Base-by-base conservation (phyloP, 352 stramenopile genomes). In the Globisporangium apiculatum region DNA sequence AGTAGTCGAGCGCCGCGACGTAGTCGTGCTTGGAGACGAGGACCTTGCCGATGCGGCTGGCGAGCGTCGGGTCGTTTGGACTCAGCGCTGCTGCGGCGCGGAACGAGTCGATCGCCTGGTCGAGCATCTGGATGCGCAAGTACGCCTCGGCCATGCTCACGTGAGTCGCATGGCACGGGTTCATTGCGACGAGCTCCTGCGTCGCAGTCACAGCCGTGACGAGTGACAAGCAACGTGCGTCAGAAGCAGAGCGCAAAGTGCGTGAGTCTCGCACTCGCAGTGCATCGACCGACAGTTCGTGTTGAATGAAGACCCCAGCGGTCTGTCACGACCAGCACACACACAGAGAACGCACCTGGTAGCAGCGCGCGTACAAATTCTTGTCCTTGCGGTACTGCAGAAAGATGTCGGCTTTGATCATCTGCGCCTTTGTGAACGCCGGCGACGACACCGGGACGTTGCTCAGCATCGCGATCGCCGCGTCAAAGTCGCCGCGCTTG, bases 1-100 rank as follows among this genome's bases (percentile, higher is more conserved):
- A 98, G 74, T 98, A 98, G 36, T 97, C 88, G 7, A 97, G 80
- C 24, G 94, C 93, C 57, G 94, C 87, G 53, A 88, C 60, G 66
- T 97, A 98, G 71, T 98, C 89, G 65, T 98, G 94, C 57, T 94
- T 98, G 37, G 87, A 80, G 57, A 97, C 86, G 18, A 98, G 73
- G 12, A 96, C 89, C 37, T 87, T 83, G 40, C 91, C 94, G 40
- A 98, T 97, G 38, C 86, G 83, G 0, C 79, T 77, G 2, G 86
- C 86, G 9, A 98, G 78, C 7, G 77, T 87, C 15, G 83, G 74
- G 51, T 93, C 81, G 36, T 73, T 76, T 3, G 82, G 81, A 55
- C 66, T 86, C 5, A 91, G 57, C 24, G 65, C 65, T 7, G 75
- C 72, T 0, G 84, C 84, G 0, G 73, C 69, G n/a, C 79, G 70